Conservation (phyloP, 1,284 basidiomycete species). For the Leccinum solheimii region DNA sequence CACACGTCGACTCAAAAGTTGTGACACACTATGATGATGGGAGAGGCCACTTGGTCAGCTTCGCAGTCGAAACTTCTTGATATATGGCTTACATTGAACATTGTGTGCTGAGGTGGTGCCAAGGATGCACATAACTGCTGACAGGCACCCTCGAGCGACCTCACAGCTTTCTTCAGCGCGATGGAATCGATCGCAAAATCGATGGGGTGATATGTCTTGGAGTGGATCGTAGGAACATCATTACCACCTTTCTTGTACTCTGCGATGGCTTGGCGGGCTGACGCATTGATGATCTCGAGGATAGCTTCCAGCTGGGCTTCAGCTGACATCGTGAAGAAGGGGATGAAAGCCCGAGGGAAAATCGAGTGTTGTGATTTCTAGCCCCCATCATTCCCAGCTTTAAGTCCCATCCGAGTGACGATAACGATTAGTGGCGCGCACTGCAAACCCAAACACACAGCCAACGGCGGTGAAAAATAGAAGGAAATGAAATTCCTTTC, state of each 20-base stretch:
- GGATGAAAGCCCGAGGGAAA: background rate
- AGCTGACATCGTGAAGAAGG: background rate
- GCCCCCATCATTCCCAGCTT: background rate
- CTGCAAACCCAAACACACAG: background rate
- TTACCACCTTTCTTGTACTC: background rate
- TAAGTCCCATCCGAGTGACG: background rate
- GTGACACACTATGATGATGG: background rate
- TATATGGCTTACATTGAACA: background rate
- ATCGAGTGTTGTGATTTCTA: background rate
- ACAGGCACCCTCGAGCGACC: background rate
- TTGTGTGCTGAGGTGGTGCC: background rate
- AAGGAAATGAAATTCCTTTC: background rate
- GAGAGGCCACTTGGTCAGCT: background rate
- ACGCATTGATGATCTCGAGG: background rate
- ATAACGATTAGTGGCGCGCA: background rate
- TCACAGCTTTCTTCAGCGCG: background rate
- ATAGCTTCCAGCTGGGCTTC: background rate
- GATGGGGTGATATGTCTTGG: background rate
- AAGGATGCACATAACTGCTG: background rate
- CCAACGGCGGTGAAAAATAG: background rate
- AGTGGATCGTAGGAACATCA: background rate
- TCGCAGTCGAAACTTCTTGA: background rate
- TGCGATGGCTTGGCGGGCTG: background rate
- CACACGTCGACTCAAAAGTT: constrained; percentile 28
- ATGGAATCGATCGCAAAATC: background rate